Conservation (phyloP, 257 asterid species). For the Solanum raphanifolium region DNA sequence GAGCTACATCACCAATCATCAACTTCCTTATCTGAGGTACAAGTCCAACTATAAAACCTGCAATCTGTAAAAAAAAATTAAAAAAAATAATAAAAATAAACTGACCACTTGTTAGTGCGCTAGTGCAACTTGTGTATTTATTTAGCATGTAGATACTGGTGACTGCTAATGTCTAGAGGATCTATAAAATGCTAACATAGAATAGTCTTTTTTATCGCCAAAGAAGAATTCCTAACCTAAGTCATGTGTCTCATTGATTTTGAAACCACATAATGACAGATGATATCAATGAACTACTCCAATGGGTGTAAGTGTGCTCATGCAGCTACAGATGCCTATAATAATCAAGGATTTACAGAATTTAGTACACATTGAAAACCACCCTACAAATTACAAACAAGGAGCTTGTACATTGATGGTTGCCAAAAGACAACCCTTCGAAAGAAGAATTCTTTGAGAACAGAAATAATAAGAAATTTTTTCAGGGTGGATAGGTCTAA, state of each 20-base stretch:
- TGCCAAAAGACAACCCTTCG: neutral
- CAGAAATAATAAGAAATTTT: neutral
- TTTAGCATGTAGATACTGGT: neutral
- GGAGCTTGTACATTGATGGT: neutral
- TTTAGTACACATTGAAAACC: neutral
- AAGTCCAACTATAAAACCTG: conserved; percentile 67
- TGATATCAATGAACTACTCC: neutral
- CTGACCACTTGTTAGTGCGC: neutral
- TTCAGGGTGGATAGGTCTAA: neutral
- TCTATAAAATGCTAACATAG: neutral
- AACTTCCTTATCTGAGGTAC: conserved; percentile 50
- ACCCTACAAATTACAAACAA: neutral
- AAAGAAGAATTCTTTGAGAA: neutral
- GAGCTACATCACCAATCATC: conserved; percentile 64
- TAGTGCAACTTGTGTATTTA: neutral
- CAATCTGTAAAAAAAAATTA: conserved; percentile 26
- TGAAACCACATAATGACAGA: neutral
- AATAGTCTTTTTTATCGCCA: neutral
- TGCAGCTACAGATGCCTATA: neutral
- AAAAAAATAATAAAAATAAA: neutral
- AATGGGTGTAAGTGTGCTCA: neutral
- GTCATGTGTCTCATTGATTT: neutral
- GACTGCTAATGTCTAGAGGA: neutral
- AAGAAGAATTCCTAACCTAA: neutral
- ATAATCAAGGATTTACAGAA: neutral